Percentiles rank a stretch among this genome's conserved stretches.
phyloP scores from a whole-genome alignment of 331 rosid species.

The Malus hybrid region DNA sequence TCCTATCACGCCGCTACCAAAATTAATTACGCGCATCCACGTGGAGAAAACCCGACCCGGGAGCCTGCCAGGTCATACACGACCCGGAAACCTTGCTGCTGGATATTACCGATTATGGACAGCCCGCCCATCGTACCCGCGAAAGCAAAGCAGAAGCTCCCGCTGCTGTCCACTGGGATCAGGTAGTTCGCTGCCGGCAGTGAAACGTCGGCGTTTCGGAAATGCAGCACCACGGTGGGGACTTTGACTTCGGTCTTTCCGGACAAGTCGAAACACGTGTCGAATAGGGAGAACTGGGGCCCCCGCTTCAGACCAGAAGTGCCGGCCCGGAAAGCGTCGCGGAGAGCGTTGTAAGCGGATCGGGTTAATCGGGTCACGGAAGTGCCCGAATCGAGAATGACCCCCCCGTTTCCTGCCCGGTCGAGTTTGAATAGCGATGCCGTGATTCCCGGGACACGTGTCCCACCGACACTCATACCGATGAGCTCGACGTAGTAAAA shows the following conservation, averaged over 20 bases:
- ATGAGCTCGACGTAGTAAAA: conserved; percentile 70
- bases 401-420: conserved; percentile 59
- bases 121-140: conserved; percentile 62
- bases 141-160: conserved; percentile 69
- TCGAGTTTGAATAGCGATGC: conserved; percentile 49
- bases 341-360: conserved; percentile 53
- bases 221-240: conserved; percentile 80
- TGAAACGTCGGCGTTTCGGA: conserved; percentile 58
- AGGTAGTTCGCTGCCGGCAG: conserved; percentile 65
- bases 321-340: conserved; percentile 60
- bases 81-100: conserved; percentile 83
- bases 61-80: conserved; percentile 65
- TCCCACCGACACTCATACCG: conserved; percentile 69
- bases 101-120: conserved; percentile 80
- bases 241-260: conserved; percentile 62
- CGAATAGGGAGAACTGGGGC: conserved; percentile 54
- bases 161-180: conserved; percentile 52
- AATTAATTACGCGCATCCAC: conserved; percentile 50
- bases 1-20: background rate
- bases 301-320: conserved; percentile 38
- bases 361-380: conserved; percentile 71
- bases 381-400: conserved; percentile 77
- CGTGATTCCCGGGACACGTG: conserved; percentile 43
- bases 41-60: conserved; percentile 72
- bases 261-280: conserved; percentile 61